Evolutionary conservation across 2,329 filamentous ascomycete species (phyloP).

Genomic region (Acarospora socialis): DNA sequence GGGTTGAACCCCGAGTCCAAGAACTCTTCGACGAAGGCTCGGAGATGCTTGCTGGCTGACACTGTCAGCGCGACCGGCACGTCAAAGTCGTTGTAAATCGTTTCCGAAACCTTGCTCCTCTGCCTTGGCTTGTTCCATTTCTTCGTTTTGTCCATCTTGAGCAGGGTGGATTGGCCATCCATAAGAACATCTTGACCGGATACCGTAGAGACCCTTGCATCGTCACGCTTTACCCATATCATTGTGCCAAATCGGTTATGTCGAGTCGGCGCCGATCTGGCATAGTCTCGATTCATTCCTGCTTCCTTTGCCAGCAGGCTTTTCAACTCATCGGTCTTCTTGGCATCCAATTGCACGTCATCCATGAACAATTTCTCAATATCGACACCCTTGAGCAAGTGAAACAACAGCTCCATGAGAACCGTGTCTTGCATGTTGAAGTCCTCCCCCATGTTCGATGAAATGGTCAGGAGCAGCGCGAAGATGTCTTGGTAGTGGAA

Average conservation of each 20-base stretch:
- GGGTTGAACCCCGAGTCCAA: slow-evolving; percentile 93
- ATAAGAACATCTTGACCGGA: slow-evolving; percentile 77
- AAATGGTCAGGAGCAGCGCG: slow-evolving; percentile 67
- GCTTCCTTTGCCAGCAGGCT: slow-evolving; percentile 68
- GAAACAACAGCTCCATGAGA: slow-evolving; percentile 84
- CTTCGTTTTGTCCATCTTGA: slow-evolving; percentile 84
- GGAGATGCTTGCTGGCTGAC: slow-evolving; percentile 61
- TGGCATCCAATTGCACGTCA: slow-evolving; percentile 53
- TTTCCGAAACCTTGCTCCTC: slow-evolving; percentile 45
- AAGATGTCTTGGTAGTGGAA: slow-evolving; percentile 88
- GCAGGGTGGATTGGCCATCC: slow-evolving; percentile 55
- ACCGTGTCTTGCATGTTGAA: slow-evolving; percentile 79
- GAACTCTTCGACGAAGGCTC: slow-evolving; percentile 80
- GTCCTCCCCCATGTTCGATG: slow-evolving; percentile 86
- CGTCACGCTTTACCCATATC: slow-evolving; percentile 85
- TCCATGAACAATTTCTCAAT: slow-evolving; percentile 74
- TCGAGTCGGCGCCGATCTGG: slow-evolving; percentile 64
- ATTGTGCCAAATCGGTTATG: slow-evolving; percentile 95
- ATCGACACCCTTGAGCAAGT: slow-evolving; percentile 81
- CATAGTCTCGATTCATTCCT: slow-evolving; percentile 64
- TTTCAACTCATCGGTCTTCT: slow-evolving; percentile 59
- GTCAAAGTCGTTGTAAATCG: slow-evolving; percentile 56
- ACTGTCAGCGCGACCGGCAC: slow-evolving; percentile 54
- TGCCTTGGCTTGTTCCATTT: slow-evolving; percentile 72
- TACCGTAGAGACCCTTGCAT: slow-evolving; percentile 70